Percentiles rank a stretch among this genome's conserved stretches.
Conservation (phyloP, 1,139 yeast species). For the Sugiyamaella neomexicana region DNA sequence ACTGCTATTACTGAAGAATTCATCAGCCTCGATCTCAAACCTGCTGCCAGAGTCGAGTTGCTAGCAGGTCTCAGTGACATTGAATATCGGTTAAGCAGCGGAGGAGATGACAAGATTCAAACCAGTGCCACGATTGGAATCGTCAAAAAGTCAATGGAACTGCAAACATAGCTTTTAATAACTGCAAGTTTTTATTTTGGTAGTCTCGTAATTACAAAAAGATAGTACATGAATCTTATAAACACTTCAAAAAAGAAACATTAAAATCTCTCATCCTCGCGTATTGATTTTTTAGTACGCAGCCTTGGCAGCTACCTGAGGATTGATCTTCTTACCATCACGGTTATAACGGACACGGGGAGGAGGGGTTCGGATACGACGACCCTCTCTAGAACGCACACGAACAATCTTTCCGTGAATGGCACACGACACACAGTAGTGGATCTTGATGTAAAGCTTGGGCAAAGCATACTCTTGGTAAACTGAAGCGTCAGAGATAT, state of each 20-base stretch:
- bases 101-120: slow-evolving; percentile 90
- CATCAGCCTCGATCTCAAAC: slow-evolving; percentile 62
- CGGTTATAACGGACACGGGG: slow-evolving; percentile 98
- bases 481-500: slow-evolving; percentile 98
- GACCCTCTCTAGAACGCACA: slow-evolving; percentile 98
- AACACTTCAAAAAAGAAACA: slow-evolving; percentile 7
- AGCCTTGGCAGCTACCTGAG: slow-evolving; percentile 97
- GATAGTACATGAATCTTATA: slow-evolving; percentile 15
- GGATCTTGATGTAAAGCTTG: slow-evolving; percentile 99
- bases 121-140: slow-evolving; percentile 89
- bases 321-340: slow-evolving; percentile 90
- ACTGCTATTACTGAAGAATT: slow-evolving; percentile 72
- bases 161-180: neutral
- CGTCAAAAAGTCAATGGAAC: slow-evolving; percentile 56
- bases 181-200: slow-evolving; percentile 6
- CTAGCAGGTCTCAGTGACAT: slow-evolving; percentile 76
- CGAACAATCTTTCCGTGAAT: slow-evolving; percentile 99
- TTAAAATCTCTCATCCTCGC: neutral
- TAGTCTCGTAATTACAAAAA: slow-evolving; percentile 13
- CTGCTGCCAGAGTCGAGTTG: slow-evolving; percentile 60
- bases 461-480: slow-evolving; percentile 99
- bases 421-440: slow-evolving; percentile 99
- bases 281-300: slow-evolving; percentile 45
- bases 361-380: slow-evolving; percentile 99
- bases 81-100: slow-evolving; percentile 87